A percentile compares a stretch with the other conserved stretches of the same genome.
These are phyloP conservation scores for Candida adriatica DNA, from an alignment of 805 yeast species.

Conservation along the genomic window DNA sequence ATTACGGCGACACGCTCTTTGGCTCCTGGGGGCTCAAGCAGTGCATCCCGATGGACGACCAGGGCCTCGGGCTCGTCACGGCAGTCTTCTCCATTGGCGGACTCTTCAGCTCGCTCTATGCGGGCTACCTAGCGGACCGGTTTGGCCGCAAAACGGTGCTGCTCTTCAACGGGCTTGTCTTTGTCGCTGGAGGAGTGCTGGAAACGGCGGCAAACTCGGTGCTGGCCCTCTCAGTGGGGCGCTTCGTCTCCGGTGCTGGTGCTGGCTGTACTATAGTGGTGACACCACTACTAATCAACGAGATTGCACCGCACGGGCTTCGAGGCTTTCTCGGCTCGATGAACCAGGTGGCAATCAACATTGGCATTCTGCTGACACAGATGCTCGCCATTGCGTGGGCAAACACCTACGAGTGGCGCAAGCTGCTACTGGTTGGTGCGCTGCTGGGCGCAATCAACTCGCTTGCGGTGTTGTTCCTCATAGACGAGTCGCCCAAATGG, in stretches of 20 bases:
- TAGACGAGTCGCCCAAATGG: slow-evolving; percentile 86
- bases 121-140: slow-evolving; percentile 58
- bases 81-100: slow-evolving; percentile 85
- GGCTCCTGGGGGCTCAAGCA: slow-evolving; percentile 37
- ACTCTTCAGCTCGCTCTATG: slow-evolving; percentile 60
- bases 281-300: slow-evolving; percentile 76
- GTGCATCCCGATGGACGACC: slow-evolving; percentile 53
- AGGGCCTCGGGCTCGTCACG: slow-evolving; percentile 65
- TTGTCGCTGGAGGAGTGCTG: slow-evolving; percentile 54
- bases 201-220: slow-evolving; percentile 46
- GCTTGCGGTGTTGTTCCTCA: slow-evolving; percentile 29
- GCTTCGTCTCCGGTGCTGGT: slow-evolving; percentile 75
- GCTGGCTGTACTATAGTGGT: slow-evolving; percentile 87
- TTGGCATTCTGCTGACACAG: slow-evolving; percentile 82
- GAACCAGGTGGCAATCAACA: slow-evolving; percentile 81
- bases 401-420: slow-evolving; percentile 64
- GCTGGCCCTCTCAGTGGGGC: slow-evolving; percentile 46
- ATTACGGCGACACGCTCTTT: slow-evolving; percentile 17
- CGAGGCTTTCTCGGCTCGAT: slow-evolving; percentile 82
- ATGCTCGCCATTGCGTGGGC: slow-evolving; percentile 64
- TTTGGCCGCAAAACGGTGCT: slow-evolving; percentile 57
- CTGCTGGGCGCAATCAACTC: slow-evolving; percentile 45
- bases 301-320: slow-evolving; percentile 60
- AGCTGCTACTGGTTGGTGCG: slow-evolving; percentile 55
- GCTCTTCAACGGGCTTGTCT: slow-evolving; percentile 43